Base-by-base conservation (phyloP, 306 rosid genomes). In the Rosa lucieae region DNA sequence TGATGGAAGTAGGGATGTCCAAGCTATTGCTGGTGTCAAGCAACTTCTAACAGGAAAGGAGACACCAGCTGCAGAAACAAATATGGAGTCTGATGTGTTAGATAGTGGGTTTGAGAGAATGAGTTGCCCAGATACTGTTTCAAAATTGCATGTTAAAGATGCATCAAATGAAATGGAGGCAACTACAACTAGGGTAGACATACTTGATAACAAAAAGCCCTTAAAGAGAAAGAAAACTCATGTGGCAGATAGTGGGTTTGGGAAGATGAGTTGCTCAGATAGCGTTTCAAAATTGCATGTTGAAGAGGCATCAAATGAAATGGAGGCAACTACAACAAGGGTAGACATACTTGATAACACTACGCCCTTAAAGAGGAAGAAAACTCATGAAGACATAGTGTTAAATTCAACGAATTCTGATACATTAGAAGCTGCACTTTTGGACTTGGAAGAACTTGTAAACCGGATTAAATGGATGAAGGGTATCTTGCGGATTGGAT, bases 391-490 rank as follows among this genome's bases (percentile, higher is more conserved):
- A 70, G 67, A 73, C 70, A 71, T 88, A 8, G 58, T 80, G 79
- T 76, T 85, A 48, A 89, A 89, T 82, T 84, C 90, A 63, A 81
- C 21, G 85, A 77, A 69, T 68, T 81, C 88, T 56, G 88, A 85
- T 77, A 77, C 91, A 3, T 52, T 84, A 67, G 98, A 89, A 67
- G 90, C 85, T 67, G 85, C 94, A 62, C 44, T 92, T 65, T 46
- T 89, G 87, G 94, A 94, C 70, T 80, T 94, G 89, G 98, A 92
- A 87, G 97, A 90, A 65, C 93, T 94, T 80, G 78, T 89, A 59
- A 84, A 78, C 81, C 80, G 82, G 75, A 67, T 92, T 52, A 94
- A 92, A 81, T 89, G 94, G 97, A 85, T 87, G 74, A 92, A 84
- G 87, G 51, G 77, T 73, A 9, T 86, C 58, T 73, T 90, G 80